A percentile compares a stretch with the other conserved stretches of the same genome.
phyloP scores from a whole-genome alignment of 176 grass and related monocot species.

The Ananas comosus region DNA sequence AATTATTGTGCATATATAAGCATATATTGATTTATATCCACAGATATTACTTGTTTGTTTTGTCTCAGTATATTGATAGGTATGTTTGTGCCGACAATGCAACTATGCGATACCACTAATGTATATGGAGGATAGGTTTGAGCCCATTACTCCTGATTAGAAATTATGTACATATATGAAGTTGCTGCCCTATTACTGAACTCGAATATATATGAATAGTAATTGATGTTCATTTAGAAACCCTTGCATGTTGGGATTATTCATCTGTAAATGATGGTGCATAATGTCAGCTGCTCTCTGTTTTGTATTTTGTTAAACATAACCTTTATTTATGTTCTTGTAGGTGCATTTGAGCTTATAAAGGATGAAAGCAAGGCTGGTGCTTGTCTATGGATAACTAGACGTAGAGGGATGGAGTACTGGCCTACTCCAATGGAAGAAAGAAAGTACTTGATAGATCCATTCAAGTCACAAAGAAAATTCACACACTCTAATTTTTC shows the following conservation, averaged over 20 bases:
- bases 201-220: background rate
- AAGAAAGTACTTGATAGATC: constrained; percentile 50
- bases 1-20: background rate
- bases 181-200: background rate
- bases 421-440: constrained; percentile 65
- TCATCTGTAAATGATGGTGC: background rate
- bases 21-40: background rate
- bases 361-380: constrained; percentile 89
- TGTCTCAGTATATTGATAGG: background rate
- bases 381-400: constrained; percentile 87
- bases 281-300: background rate
- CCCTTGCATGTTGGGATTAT: background rate
- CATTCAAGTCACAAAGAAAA: constrained; percentile 41
- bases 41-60: background rate
- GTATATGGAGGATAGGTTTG: background rate
- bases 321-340: background rate
- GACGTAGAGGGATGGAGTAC: constrained; percentile 80
- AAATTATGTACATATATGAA: background rate
- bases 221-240: background rate
- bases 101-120: background rate
- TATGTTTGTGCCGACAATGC: background rate
- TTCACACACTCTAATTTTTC: constrained; percentile 40
- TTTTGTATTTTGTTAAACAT: background rate
- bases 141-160: background rate
- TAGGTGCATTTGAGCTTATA: constrained; percentile 86